Conservation (phyloP, 164 flowering plant species). For the Buxus sempervirens region DNA sequence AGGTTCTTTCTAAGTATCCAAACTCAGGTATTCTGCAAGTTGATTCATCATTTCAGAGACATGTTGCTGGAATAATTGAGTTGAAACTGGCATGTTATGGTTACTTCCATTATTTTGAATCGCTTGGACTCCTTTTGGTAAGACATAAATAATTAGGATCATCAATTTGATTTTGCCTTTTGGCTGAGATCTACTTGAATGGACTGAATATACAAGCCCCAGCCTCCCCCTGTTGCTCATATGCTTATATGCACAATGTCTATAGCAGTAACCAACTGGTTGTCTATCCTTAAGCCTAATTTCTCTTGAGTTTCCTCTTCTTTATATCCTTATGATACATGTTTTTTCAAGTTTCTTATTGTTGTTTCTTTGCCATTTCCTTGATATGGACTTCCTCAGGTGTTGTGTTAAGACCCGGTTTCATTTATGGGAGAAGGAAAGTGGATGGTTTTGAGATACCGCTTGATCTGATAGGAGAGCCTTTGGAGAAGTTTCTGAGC, state of each 20-base stretch:
- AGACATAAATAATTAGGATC: too few relatives aligned
- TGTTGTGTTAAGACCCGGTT: constrained; percentile 87
- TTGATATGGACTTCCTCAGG: constrained; percentile 38
- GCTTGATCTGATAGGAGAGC: constrained; percentile 82
- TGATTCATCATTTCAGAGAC: neutral
- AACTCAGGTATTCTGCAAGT: constrained; percentile 54
- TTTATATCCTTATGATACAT: neutral
- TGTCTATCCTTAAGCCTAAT: too few relatives aligned
- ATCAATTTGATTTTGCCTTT: too few relatives aligned
- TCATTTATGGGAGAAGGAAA: constrained; percentile 87
- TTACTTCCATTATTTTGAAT: too few relatives aligned
- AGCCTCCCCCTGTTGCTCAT: too few relatives aligned
- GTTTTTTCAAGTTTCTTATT: neutral
- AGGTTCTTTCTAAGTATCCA: constrained; percentile 83
- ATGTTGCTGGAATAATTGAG: neutral
- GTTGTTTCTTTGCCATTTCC: neutral
- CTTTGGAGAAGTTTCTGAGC: constrained; percentile 60
- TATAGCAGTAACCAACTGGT: too few relatives aligned
- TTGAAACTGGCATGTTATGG: neutral
- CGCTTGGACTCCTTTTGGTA: too few relatives aligned
- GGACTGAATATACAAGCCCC: too few relatives aligned
- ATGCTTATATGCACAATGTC: too few relatives aligned
- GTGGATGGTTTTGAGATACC: constrained; percentile 87
- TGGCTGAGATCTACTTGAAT: too few relatives aligned
- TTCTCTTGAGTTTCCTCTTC: too few relatives aligned